phyloP scores from a whole-genome alignment of 2,329 filamentous ascomycete species.

The Colletotrichum tanaceti region DNA sequence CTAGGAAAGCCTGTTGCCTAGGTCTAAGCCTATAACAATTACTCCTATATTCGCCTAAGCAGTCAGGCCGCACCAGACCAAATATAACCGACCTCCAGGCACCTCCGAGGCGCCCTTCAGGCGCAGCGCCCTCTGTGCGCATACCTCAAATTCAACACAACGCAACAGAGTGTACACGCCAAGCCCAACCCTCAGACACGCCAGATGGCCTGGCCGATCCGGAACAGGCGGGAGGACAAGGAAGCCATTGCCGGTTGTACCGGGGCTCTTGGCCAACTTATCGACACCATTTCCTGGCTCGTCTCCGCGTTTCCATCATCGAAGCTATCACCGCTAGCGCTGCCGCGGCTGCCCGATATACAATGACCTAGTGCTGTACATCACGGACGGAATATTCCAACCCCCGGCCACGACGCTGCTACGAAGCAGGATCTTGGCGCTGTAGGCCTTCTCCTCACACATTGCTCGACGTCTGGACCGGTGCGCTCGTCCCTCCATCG shows the following conservation, averaged over 20 bases:
- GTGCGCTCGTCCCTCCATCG: neutral
- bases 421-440: conserved; percentile 19
- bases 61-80: too few species aligned
- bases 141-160: too few species aligned
- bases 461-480: neutral
- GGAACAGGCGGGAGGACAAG: conserved; percentile 4
- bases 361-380: too few species aligned
- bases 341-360: conserved; percentile 19
- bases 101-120: too few species aligned
- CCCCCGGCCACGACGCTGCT: conserved; percentile 1
- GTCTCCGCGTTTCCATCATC: conserved; percentile 20
- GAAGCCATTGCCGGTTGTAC: conserved; percentile 4
- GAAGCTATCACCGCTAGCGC: conserved; percentile 21
- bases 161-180: too few species aligned
- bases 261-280: conserved; percentile 10
- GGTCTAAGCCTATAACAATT: too few species aligned
- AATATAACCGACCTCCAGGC: too few species aligned
- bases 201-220: conserved; percentile 21
- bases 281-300: conserved; percentile 19
- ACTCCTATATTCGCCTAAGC: too few species aligned
- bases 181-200: conserved; percentile 33
- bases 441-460: conserved; percentile 10
- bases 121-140: too few species aligned
- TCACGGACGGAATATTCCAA: conserved; percentile 18
- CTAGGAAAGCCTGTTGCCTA: too few species aligned